These are phyloP conservation scores for Aphanomyces euteiches DNA, from an alignment of 352 stramenopile genomes.

Conservation along the genomic window DNA sequence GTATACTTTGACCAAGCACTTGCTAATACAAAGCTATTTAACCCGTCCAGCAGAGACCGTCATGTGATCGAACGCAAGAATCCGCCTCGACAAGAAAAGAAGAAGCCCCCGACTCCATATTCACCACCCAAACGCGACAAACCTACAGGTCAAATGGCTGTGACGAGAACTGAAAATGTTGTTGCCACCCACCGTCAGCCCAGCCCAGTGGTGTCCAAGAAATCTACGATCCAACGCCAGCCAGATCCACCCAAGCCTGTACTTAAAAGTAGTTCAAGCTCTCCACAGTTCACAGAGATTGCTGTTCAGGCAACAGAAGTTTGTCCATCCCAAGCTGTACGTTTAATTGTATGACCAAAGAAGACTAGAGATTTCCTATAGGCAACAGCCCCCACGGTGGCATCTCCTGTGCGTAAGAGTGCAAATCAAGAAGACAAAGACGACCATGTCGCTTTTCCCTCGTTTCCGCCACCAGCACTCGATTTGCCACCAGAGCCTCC, in stretches of 20 bases:
- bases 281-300: too few species aligned
- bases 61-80: neutral
- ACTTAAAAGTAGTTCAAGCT: too few species aligned
- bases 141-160: too few species aligned
- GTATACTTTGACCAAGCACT: conserved; percentile 19
- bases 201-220: too few species aligned
- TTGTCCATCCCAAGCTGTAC: neutral
- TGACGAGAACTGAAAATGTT: too few species aligned
- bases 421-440: conserved; percentile 25
- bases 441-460: conserved; percentile 16
- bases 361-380: neutral
- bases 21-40: conserved; percentile 12
- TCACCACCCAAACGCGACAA: neutral
- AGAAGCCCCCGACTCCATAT: neutral
- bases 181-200: too few species aligned
- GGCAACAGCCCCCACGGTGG: neutral
- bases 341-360: neutral
- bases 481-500: neutral
- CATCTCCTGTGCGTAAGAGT: conserved; percentile 3
- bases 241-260: too few species aligned
- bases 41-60: neutral
- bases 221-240: too few species aligned
- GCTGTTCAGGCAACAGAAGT: too few species aligned
- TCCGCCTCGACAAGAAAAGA: neutral
- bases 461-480: conserved; percentile 8